Evolutionary conservation across 495 filamentous ascomycete species (phyloP), one percentile per base, ranked within the genome.

Genomic region (Neurospora discreta): DNA sequence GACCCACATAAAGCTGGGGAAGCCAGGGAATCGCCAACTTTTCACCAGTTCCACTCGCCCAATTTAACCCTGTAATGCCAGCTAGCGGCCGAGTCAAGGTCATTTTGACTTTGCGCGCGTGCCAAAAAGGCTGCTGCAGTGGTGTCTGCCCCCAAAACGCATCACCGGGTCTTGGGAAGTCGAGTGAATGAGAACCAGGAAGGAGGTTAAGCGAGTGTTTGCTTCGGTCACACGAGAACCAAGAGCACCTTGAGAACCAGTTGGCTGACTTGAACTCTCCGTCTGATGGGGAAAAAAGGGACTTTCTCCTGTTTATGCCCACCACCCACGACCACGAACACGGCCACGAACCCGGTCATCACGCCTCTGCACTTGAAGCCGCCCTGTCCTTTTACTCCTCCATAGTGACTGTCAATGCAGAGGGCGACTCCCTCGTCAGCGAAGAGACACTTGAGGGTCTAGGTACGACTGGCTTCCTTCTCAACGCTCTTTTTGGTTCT

Each of bases 261-360:
- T 72, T 78, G 72, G 78, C 46, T 79, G 58, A 74, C 71, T 44
- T 73, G 33, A 52, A 4, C 46, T 65, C 23, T 65, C 26, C 16
- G 26, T 65, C 23, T 65, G 52, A 65, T 71, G 44, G n/a, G n/a
- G n/a, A 42, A 69, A 97, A 42, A 70, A 97, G 95, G 74, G 91
- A 98, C 81, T 98, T 98, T 81, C 87, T 99, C 9, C 89, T 99
- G 68, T 99, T 99, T 82, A 90, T 98, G 73, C 94, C 95, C 39
- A 69, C 71, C 26, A 69, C 72, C 40, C 88, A 91, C 65, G 76
- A 85, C 73, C 73, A 83, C 60, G 86, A 86, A 36, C 33, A 36
- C 33, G 33, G 33, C 41, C 88, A 91, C 65, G 77, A 85, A 73
- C 73, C 82, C 60, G 86, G 85, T 23, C 87, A 92, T 73, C 73